Evolutionary conservation across 2,329 filamentous ascomycete genomes (phyloP), one percentile per base, ranked within the genome.

Genomic region (Endoconidiophora laricicola): DNA sequence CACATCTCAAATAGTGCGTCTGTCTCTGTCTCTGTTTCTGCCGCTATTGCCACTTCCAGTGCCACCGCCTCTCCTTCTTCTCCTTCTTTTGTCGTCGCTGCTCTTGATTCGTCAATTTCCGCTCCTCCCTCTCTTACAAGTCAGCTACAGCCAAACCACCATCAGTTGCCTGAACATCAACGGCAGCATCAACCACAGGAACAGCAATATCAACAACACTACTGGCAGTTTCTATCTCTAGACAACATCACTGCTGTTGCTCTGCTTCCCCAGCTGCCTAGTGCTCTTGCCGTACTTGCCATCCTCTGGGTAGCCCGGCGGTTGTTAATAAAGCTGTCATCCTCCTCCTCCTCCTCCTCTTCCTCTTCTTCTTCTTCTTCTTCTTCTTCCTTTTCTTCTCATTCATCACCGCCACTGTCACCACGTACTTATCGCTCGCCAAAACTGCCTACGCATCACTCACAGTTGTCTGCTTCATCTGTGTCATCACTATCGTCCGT

Each of bases 211-310:
- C 16, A 41, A 7, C 18, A 18, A 18, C 22, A 23, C 39, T 18
- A 42, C 9, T 42, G 39, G 18, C 39, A 20, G 5, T 33, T 33
- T 33, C 26, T 6, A 33, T 33, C 26, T 33, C 36, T 41, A 33
- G 46, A 48, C 24, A 26, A 24, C 38, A 26, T 42, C 29, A 41
- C 37, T 40, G 24, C 46, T 24, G 20, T 39, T 36, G 26, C 7
- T 12, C 41, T 48, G 23, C 23, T 33, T 16, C 38, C 46, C 10
- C 46, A 42, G 23, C 23, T 48, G 46, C 46, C 46, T 48, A 29
- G 37, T 18, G 38, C 39, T 29, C 46, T 48, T 33, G 46, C 39
- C 46, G 33, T 42, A 16, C 14, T 48, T 33, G 38, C 46, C 20
- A 23, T 48, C 6, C 10, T 48, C 16, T 38, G 26, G 12, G 18